Base-by-base conservation (phyloP, 192 early-diverging fungal species). In the Backusella mclennaniae region DNA sequence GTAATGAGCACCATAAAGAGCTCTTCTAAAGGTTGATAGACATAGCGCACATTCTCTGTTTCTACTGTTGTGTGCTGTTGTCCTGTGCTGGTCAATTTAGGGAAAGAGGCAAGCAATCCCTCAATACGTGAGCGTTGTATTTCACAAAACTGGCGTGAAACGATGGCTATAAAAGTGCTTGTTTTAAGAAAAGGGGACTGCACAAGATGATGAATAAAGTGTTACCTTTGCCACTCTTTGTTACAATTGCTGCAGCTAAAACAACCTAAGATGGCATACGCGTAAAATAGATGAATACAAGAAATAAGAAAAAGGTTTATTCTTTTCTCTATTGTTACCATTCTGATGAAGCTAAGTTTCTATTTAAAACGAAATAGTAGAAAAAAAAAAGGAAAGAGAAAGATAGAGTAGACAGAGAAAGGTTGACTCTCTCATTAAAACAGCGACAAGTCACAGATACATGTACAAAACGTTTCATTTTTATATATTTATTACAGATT, bases 11-110 rank as follows among this genome's bases (percentile, higher is more conserved):
- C 95, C 79, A 96, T 91, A 74, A 93, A 99, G 66, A 98, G 91
- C 6, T 97, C 94, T 49, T 98, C 98, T 35, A 99, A 87, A 12
- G 97, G 97, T 84, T 99, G 98, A 86, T 99, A 99, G 49, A 99
- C 96, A 84, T 96, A 99, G 66, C 98, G 95, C 35, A 99, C 95
- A 71, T 94, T 86, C 31, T 99, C 98, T 0, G 98, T 98, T 79
- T 99, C 97, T 31, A 98, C 92, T 29, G 95, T 98, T 31, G 98
- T 98, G 80, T 98, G 96, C 85, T 99, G 97, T 77, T 98, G 92
- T 23, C 89, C 90, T 8, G 92, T 82, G 66, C 92, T 92, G 77
- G 98, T 95, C 66, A 99, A 87, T 87, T 98, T 99, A 59, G 98
- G 98, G 76, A 99, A 99, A 69, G 97, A 96, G 12, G 95, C 95